phyloP scores from a whole-genome alignment of 345 rosid species.

The Eucalyptus melliodora region DNA sequence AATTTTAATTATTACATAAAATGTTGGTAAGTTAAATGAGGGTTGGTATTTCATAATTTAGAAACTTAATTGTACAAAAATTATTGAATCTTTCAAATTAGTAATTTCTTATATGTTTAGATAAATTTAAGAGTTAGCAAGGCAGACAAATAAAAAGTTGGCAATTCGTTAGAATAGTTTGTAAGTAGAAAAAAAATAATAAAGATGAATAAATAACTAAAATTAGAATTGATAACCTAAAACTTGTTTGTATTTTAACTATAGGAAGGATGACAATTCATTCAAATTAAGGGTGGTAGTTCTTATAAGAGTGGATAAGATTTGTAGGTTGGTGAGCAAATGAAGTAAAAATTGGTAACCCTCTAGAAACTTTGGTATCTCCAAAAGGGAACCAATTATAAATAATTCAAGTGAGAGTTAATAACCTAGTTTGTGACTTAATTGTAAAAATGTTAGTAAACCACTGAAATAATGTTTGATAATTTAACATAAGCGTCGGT shows the following conservation, averaged over 20 bases:
- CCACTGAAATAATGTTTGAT: not conserved
- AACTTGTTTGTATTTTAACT: not conserved
- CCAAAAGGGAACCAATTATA: not conserved
- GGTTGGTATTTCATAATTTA: not conserved
- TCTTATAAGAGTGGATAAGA: not conserved
- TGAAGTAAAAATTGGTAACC: not conserved
- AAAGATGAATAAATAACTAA: not conserved
- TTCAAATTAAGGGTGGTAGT: not conserved
- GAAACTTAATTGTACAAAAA: not conserved
- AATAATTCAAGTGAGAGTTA: not conserved
- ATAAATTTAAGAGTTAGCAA: not conserved
- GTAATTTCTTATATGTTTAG: not conserved
- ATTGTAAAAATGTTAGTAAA: not conserved
- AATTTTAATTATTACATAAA: not conserved
- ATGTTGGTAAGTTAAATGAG: not conserved
- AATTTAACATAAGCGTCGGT: not conserved
- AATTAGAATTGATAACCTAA: not conserved
- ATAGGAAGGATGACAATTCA: not conserved
- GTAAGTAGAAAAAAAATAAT: not conserved
- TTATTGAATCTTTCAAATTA: not conserved
- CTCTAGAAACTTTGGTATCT: not conserved
- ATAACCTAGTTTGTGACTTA: not conserved
- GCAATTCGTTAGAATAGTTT: not conserved
- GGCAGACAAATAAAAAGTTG: not conserved
- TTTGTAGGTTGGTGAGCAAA: not conserved